phyloP scores from a whole-genome alignment of 2,329 filamentous ascomycete species.

The Aspergillus ruber region DNA sequence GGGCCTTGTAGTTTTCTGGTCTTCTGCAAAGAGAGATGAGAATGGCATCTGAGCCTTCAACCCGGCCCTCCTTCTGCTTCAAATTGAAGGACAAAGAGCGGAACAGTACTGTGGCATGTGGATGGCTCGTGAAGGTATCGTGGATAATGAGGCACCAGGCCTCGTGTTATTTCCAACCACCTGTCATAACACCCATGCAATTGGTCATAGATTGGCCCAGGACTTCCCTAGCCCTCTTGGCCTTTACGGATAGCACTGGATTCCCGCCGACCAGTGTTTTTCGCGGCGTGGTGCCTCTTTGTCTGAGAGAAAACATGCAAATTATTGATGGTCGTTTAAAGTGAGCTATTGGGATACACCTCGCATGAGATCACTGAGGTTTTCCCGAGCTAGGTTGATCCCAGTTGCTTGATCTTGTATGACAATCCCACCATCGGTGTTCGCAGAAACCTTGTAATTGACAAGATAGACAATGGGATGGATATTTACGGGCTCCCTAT shows the following conservation, averaged over 20 bases:
- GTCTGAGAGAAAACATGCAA: not conserved
- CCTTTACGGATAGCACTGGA: not conserved
- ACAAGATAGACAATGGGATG: not conserved
- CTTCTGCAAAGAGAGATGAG: not conserved
- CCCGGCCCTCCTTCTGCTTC: not conserved
- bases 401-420: not conserved
- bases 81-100: not conserved
- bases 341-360: not conserved
- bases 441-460: not conserved
- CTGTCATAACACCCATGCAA: not conserved
- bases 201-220: not conserved
- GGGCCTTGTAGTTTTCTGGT: too few relatives aligned
- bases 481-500: not conserved
- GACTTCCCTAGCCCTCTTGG: not conserved
- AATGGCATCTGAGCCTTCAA: not conserved
- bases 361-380: not conserved
- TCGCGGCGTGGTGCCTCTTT: not conserved
- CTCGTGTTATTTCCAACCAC: not conserved
- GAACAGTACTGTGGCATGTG: not conserved
- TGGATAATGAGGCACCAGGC: not conserved
- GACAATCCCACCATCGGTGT: not conserved
- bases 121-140: not conserved
- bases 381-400: not conserved
- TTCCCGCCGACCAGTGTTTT: not conserved
- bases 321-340: not conserved